Evolutionary conservation across 805 yeast species (phyloP).

Genomic region (Hanseniaspora singularis): DNA sequence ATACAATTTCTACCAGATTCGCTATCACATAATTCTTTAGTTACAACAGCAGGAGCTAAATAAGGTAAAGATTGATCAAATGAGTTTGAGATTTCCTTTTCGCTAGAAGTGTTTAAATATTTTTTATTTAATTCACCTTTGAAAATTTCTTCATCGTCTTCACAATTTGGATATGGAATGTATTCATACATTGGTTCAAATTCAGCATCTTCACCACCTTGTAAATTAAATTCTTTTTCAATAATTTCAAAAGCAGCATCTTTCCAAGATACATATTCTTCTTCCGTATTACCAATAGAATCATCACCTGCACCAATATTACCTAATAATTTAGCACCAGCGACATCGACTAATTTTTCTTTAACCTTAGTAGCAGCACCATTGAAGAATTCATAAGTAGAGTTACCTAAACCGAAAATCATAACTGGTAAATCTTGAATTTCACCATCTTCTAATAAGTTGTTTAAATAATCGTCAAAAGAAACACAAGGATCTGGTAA

Average conservation of each 20-base stretch:
- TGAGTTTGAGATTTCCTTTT: slow-evolving; percentile 48
- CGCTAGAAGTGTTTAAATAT: slow-evolving; percentile 33
- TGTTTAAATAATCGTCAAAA: slow-evolving; percentile 56
- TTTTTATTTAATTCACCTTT: slow-evolving; percentile 72
- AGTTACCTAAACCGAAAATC: slow-evolving; percentile 86
- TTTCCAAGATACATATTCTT: slow-evolving; percentile 89
- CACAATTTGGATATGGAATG: slow-evolving; percentile 25
- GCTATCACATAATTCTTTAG: slow-evolving; percentile 62
- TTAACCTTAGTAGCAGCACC: slow-evolving; percentile 58
- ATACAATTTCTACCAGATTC: slow-evolving; percentile 58
- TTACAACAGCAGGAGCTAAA: slow-evolving; percentile 48
- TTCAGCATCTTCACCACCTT: slow-evolving; percentile 58
- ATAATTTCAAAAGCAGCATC: slow-evolving; percentile 58
- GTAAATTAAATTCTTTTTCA: slow-evolving; percentile 50
- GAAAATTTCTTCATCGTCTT: slow-evolving; percentile 39
- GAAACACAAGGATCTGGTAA: slow-evolving; percentile 89
- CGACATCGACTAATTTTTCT: slow-evolving; percentile 38
- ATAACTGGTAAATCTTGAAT: slow-evolving; percentile 53
- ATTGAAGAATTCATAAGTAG: slow-evolving; percentile 86
- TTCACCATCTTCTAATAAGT: slow-evolving; percentile 38
- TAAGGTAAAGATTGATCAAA: slow-evolving; percentile 74
- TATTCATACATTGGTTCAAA: slow-evolving; percentile 56
- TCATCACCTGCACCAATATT: slow-evolving; percentile 88
- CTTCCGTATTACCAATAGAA: slow-evolving; percentile 88
- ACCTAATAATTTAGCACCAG: slow-evolving; percentile 67